phyloP scores from a whole-genome alignment of 305 asterid species.

The Plantago coronopus region DNA sequence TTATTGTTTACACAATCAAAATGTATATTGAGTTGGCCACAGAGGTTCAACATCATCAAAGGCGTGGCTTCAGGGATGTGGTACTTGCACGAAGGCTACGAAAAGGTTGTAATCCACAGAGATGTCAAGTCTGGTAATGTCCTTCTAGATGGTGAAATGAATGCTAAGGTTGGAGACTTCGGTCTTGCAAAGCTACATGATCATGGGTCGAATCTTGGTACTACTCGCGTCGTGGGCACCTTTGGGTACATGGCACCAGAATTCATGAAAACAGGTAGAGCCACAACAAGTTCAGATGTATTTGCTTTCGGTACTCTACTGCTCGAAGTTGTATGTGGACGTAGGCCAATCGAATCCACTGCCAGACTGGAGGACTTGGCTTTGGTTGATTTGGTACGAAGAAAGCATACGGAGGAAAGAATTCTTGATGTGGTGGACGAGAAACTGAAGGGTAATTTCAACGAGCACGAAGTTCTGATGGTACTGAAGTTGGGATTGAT shows the following conservation, averaged over 20 bases:
- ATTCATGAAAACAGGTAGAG: background rate
- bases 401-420: background rate
- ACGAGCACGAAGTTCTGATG: background rate
- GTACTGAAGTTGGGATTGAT: slow-evolving; percentile 4
- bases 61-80: slow-evolving; percentile 1
- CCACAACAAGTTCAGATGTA: slow-evolving; percentile 4
- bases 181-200: slow-evolving; percentile 2
- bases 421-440: slow-evolving; percentile 9
- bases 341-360: slow-evolving; percentile 1
- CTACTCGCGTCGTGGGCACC: slow-evolving; percentile 6
- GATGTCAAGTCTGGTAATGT: slow-evolving; percentile 7
- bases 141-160: slow-evolving; percentile 5
- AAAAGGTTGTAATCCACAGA: slow-evolving; percentile 5
- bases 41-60: slow-evolving; percentile 3
- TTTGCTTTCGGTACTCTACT: slow-evolving; percentile 4
- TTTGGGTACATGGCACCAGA: slow-evolving; percentile 7
- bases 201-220: background rate
- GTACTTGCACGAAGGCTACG: slow-evolving; percentile 8
- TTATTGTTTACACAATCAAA: background rate
- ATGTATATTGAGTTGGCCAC: slow-evolving; percentile 1
- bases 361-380: slow-evolving; percentile 4
- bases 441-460: background rate
- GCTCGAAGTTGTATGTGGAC: slow-evolving; percentile 3
- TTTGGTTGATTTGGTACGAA: background rate
- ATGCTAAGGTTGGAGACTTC: slow-evolving; percentile 2